Evolutionary conservation across 148 eudicot species (phyloP), one percentile per base, ranked within the genome.

Genomic region (Linanthus parryae): DNA sequence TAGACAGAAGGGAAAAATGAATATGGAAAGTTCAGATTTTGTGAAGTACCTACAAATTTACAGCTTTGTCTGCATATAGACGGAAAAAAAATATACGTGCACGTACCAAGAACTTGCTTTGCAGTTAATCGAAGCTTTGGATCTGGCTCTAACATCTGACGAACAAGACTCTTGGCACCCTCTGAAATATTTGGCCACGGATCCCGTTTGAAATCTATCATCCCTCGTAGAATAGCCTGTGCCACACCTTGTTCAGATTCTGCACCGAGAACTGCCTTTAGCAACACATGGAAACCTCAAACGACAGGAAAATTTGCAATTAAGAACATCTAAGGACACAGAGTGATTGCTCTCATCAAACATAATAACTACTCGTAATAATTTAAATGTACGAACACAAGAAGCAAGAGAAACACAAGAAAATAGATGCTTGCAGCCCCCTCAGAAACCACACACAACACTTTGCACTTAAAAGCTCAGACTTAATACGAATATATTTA

Each of bases 231-330:
- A 80, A 89, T 89, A 49, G 97, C 97, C 48, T 89, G 95, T 52
- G 97, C 97, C 66, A 89, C 97, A 35, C 97, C 97, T 82, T 85
- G 97, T 73, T 89, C 95, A 63, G 97, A 85, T 70, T 89, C 97
- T 89, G 85, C 57, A 60, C n/a, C 4, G 38, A 38, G 44, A 38
- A 39, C 13, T 33, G 10, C 40, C 39, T 21, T 59, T 42, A 39
- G 33, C 46, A 18, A 53, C 17, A 27, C 22, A 38, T 4, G 46
- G 30, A 4, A 59, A 17, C 2, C 12, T 36, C 3, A 5, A 18
- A 26, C 26, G 7, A 14, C 3, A 43, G 49, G 14, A 50, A 24
- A 36, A 22, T 24, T 16, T 7, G 37, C 4, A 47, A 45, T 44
- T 17, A 25, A n/a, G 39, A n/a, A n/a, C n/a, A n/a, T n/a, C n/a